Evolutionary conservation across 2,329 filamentous ascomycete genomes (phyloP), one percentile per base, ranked within the genome.

Genomic region (Hypoxylon sp.): DNA sequence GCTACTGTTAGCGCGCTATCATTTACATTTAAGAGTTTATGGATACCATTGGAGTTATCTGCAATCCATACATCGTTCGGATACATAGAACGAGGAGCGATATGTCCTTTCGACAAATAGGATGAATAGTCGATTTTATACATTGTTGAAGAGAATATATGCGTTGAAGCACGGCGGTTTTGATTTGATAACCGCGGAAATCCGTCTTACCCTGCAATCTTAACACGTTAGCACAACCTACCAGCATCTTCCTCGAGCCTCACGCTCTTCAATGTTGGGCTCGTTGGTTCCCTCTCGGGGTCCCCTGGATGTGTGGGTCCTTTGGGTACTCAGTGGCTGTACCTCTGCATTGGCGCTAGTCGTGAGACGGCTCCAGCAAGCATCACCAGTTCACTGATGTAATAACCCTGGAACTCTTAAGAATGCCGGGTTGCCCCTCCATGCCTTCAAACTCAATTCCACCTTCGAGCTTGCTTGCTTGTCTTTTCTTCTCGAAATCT

Each of bases 351-450:
- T 42, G 46, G 33, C 53, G 49, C 60, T 64, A 61, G 45, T 56
- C 18, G 36, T n/a, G 18, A 45, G 46, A 45, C 32, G 42, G 49
- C 18, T 51, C 52, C 46, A 46, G 20, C 22, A 45, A 55, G 53
- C 65, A 61, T 64, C 56, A 64, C 44, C 52, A 56, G 61, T 61
- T 67, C 40, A 49, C 65, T 67, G 65, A 67, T 67, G 65, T 65
- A 67, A 67, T 67, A 36, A 42, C 48, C 18, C 14, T 46, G 20
- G 42, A 24, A 51, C 22, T 53, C 51, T 61, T 61, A 57, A 60
- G 44, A 55, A 26, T 24, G 18, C 56, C 20, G n/a, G 64, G 26
- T 36, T 65, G 52, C 65, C 64, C 65, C 65, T 67, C 64, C 61
- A 59, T 50, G 22, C 24, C 46, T 54, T 53, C 26, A 61, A 64